These are phyloP conservation scores for Sporothrix mexicana DNA, from an alignment of 2,329 filamentous ascomycete species.

Conservation along the genomic window DNA sequence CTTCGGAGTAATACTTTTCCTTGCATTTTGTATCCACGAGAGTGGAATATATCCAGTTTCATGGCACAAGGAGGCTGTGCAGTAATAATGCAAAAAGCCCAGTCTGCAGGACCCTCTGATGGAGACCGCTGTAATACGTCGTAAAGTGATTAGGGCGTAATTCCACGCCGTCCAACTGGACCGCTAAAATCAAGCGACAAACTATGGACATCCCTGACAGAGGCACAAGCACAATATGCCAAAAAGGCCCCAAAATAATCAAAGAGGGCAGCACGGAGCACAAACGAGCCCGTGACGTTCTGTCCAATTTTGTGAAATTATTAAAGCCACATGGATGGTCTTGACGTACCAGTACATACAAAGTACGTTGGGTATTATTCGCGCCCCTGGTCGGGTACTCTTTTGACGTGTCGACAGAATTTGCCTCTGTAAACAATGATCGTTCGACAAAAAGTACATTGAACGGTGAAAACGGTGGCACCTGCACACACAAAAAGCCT, in stretches of 20 bases:
- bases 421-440: too few species aligned
- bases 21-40: too few species aligned
- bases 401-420: too few species aligned
- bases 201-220: neutral
- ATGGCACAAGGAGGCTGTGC: conserved; percentile 13
- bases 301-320: conserved; percentile 17
- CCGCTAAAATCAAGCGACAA: conserved; percentile 10
- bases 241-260: neutral
- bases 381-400: too few species aligned
- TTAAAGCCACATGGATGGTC: neutral
- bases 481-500: too few species aligned
- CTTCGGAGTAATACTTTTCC: too few species aligned
- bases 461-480: too few species aligned
- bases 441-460: too few species aligned
- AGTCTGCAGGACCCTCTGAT: neutral
- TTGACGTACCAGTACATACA: neutral
- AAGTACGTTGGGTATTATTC: too few species aligned
- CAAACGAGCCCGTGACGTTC: conserved; percentile 13
- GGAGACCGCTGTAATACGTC: conserved; percentile 1
- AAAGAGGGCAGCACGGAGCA: conserved; percentile 20
- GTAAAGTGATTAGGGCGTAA: neutral
- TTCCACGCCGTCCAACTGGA: neutral
- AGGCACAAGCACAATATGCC: conserved; percentile 3
- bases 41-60: conserved; percentile 6
- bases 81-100: neutral